Percentiles rank a stretch among this genome's conserved stretches.
phyloP scores from a whole-genome alignment of 331 rosid species.

The Pyrus hybrid region DNA sequence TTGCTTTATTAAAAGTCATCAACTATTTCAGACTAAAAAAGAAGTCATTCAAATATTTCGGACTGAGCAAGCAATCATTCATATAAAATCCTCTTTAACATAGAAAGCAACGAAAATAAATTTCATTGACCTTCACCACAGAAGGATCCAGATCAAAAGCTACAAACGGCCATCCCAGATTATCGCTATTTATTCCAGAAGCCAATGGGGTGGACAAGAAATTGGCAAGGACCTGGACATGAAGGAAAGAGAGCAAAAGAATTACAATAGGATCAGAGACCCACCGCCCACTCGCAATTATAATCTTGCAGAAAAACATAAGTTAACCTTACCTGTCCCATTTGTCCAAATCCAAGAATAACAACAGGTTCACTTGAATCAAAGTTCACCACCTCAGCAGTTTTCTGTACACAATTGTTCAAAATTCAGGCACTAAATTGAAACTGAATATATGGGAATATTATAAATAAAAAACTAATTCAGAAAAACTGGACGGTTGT shows the following conservation, averaged over 20 bases:
- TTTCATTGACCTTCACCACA: constrained; percentile 73
- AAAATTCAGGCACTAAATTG: constrained; percentile 10
- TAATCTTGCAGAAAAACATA: constrained; percentile 7
- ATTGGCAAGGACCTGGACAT: constrained; percentile 85
- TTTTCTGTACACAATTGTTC: constrained; percentile 39
- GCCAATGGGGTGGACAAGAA: constrained; percentile 82
- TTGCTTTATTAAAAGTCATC: neutral
- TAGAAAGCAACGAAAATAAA: neutral
- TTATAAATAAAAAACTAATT: neutral
- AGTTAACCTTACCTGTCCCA: constrained; percentile 74
- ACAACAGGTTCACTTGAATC: constrained; percentile 73
- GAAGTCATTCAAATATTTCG: neutral
- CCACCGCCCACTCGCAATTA: constrained; percentile 5
- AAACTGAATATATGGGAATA: neutral
- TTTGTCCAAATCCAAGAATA: constrained; percentile 96
- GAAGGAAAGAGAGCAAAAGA: neutral
- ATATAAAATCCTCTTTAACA: neutral
- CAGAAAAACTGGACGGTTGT: neutral
- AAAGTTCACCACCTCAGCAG: constrained; percentile 48
- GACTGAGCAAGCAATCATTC: neutral
- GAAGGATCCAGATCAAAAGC: constrained; percentile 86
- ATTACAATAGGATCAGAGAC: neutral
- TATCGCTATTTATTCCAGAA: constrained; percentile 52
- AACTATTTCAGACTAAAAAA: neutral
- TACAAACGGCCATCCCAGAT: constrained; percentile 59